These are phyloP conservation scores for Pseudofabraea citricarpa DNA, from an alignment of 2,329 filamentous ascomycete species.

Conservation along the genomic window DNA sequence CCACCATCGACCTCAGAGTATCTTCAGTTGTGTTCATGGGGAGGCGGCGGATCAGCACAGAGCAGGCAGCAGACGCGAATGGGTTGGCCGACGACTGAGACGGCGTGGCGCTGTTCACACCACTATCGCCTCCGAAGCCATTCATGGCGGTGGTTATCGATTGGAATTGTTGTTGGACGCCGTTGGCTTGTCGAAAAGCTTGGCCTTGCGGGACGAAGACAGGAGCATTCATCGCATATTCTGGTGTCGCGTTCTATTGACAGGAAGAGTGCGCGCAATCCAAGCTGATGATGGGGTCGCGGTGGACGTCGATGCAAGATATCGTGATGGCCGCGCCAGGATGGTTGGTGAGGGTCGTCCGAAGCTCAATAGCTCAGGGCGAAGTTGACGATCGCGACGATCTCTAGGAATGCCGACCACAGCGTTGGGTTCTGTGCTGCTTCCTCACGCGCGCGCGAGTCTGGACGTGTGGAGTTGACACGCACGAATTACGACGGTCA, in stretches of 20 bases:
- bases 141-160: conserved; percentile 26
- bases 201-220: conserved; percentile 25
- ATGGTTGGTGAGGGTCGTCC: conserved; percentile 16
- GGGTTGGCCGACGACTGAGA: conserved; percentile 15
- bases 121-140: conserved; percentile 21
- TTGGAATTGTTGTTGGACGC: conserved; percentile 22
- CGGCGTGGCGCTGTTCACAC: conserved; percentile 12
- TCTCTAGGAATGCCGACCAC: conserved; percentile 9
- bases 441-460: conserved; percentile 2
- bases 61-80: conserved; percentile 27
- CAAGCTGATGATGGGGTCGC: conserved; percentile 9
- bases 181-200: conserved; percentile 25
- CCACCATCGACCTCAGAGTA: conserved; percentile 49
- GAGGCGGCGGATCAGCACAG: conserved; percentile 49
- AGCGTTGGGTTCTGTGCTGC: conserved; percentile 5
- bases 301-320: conserved; percentile 9
- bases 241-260: conserved; percentile 13
- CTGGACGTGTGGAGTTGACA: neutral
- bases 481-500: neutral
- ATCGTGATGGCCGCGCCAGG: conserved; percentile 14
- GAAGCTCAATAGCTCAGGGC: conserved; percentile 17
- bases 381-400: conserved; percentile 9
- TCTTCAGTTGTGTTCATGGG: conserved; percentile 50
- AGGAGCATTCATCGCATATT: conserved; percentile 30
- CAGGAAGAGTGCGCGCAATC: conserved; percentile 17